Evolutionary conservation across 345 rosid species (phyloP).

Genomic region (Gossypium rotundifolium): DNA sequence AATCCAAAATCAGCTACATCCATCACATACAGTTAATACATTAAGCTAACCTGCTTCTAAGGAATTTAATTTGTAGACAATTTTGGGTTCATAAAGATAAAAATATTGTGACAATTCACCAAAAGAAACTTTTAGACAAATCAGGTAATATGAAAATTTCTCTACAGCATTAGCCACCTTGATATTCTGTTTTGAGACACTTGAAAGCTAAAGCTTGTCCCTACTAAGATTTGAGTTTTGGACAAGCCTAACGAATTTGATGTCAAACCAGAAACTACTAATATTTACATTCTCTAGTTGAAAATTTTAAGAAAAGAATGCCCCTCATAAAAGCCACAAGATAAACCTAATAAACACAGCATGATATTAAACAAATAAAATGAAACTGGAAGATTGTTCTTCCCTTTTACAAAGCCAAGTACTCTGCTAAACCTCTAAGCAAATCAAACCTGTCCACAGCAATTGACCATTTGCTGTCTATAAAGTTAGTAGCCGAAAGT

Average conservation of each 20-base stretch:
- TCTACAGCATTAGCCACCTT: slow-evolving; percentile 16
- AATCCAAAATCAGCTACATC: slow-evolving; percentile 8
- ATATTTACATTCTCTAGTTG: not conserved
- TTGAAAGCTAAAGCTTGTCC: not conserved
- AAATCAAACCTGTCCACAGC: slow-evolving; percentile 64
- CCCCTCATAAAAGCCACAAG: not conserved
- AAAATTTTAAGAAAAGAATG: not conserved
- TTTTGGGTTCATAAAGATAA: not conserved
- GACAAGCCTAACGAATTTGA: not conserved
- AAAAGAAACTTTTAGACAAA: not conserved
- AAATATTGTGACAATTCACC: not conserved
- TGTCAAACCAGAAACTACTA: not conserved
- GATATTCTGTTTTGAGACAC: not conserved
- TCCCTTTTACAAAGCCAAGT: slow-evolving; percentile 3
- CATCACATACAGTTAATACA: not conserved
- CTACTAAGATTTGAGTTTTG: not conserved
- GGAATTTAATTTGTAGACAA: not conserved
- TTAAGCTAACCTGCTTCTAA: not conserved
- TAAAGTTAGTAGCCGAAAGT: slow-evolving; percentile 76
- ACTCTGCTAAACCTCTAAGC: slow-evolving; percentile 4
- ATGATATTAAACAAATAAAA: slow-evolving; percentile 6
- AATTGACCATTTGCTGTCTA: slow-evolving; percentile 90
- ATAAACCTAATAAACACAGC: not conserved
- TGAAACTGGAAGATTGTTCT: slow-evolving; percentile 9
- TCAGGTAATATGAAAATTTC: slow-evolving; percentile 15